A percentile compares a stretch with the other conserved stretches of the same genome.
These are phyloP conservation scores for Pyropia haitanensis DNA, from an alignment of 23 red algal species.

Conservation along the genomic window DNA sequence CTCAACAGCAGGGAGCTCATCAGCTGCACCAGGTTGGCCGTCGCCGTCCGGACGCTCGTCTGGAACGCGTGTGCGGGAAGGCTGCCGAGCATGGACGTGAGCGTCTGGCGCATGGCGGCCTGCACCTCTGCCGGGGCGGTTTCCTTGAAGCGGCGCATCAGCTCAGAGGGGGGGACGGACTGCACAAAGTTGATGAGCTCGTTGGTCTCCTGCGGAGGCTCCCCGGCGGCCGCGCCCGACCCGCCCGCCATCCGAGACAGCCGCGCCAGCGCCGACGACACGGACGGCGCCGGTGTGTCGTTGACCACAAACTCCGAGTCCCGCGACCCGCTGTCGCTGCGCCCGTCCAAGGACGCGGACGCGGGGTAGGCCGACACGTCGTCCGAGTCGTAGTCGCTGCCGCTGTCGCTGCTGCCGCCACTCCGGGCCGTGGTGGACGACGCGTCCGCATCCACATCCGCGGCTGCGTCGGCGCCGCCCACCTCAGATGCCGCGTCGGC, in stretches of 20 bases:
- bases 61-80: slow-evolving; percentile 58
- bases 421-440: no score
- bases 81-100: slow-evolving; percentile 80
- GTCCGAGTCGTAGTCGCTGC: no score
- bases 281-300: slow-evolving; percentile 6
- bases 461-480: no score
- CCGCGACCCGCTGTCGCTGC: slow-evolving; percentile 64
- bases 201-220: slow-evolving; percentile 21
- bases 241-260: no score
- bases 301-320: slow-evolving; percentile 60
- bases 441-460: no score
- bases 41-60: slow-evolving; percentile 53
- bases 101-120: slow-evolving; percentile 67
- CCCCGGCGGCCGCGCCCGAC: no score
- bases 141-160: slow-evolving; percentile 56
- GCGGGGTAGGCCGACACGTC: neutral
- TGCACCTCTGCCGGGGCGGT: slow-evolving; percentile 77
- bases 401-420: no score
- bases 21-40: slow-evolving; percentile 72
- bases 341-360: slow-evolving; percentile 1
- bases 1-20: slow-evolving; percentile 77
- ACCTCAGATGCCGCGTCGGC: no score
- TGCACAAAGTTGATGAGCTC: slow-evolving; percentile 66
- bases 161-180: slow-evolving; percentile 58
- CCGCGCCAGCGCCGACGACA: neutral